Evolutionary conservation across 371 early-diverging fungal species (phyloP), one percentile per base, ranked within the genome.

Genomic region (Mortierella sp.): DNA sequence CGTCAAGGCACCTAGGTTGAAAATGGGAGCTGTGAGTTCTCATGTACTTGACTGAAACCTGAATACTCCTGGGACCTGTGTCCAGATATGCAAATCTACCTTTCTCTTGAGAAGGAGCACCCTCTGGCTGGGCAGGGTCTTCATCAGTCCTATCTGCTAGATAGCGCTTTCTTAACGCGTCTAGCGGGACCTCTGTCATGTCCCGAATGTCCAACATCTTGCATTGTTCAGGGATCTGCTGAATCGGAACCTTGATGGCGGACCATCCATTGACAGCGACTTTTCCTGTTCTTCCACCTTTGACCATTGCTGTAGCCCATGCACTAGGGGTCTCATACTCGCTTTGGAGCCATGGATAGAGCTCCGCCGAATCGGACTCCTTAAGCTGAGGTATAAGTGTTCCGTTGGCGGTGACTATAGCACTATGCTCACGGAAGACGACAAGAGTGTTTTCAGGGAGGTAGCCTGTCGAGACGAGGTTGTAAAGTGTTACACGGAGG

Each of bases 221-320:
- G 61, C 67, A 49, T 37, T 60, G 57, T 17, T 45, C 50, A n/a
- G 73, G 41, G 48, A 81, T 34, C 47, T 65, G 57, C 1, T 67
- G 50, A 1, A 83, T 52, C n/a, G 63, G 63, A 16, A 85, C 68
- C 39, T 83, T 79, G 53, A 83, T 82, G 14, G 85, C 85, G 3
- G 84, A 83, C 85, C 85, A 85, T 31, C 85, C 85, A 51, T 85
- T 85, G 29, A 85, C 85, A 0, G 85, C 85, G 2, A 85, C 84
- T 25, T 76, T 76, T 1, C 76, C 76, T 28, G 76, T 76, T 45
- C 69, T 63, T 4, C 54, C 64, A 10, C 82, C 81, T 22, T 83
- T 73, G 54, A 84, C 81, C 53, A 85, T 81, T 0, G 85, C 84
- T 3, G 85, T 85, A 13, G 85, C 85, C 85, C 83, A 85, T 1